Base-by-base conservation (phyloP, 306 rosid genomes). In the Trichosanthes cucumerina region DNA sequence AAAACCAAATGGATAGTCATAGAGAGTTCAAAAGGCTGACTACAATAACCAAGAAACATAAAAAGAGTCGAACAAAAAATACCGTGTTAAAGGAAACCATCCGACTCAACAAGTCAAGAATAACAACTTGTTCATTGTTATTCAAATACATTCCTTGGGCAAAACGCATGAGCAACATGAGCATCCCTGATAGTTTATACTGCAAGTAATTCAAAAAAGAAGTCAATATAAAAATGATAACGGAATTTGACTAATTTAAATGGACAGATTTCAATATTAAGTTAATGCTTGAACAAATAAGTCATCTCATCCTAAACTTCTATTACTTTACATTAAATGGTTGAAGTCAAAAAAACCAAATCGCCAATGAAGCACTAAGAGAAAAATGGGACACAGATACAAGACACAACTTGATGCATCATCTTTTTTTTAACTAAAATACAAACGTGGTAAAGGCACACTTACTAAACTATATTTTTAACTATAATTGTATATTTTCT, bases 21-120 rank as follows among this genome's bases (percentile, higher is more conserved):
- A 44, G 36, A 59, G 46, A 66, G 34, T 54, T 79, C 36, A 39
- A 60, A 81, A 52, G 24, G 15, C 31, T 49, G 4, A 33, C 59
- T 4, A 60, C 41, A 65, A 65, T 64, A 54, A 82, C 34, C 52
- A 50, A 88, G 44, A 56, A 80, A 83, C 52, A 60, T 70, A 50
- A 59, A 81, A 81, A 53, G 49, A 83, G 79, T 77, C 72, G 14
- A 68, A n/a, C 56, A 59, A 28, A 78, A 85, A 86, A 84, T 92
- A 95, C 98, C 83, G 81, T 88, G 82, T 90, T 92, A 81, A 85
- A 89, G 75, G 93, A 88, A 62, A 87, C 90, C 91, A 95, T 87
- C 84, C 93, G 89, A 81, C 88, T 86, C 80, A 95, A 85, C 71
- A 95, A 90, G 81, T 92, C 96, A 88, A 95, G 92, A 68, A 89